These are phyloP conservation scores for Sporisorium exsertum DNA, from an alignment of 1,284 basidiomycete genomes.

Conservation along the genomic window DNA sequence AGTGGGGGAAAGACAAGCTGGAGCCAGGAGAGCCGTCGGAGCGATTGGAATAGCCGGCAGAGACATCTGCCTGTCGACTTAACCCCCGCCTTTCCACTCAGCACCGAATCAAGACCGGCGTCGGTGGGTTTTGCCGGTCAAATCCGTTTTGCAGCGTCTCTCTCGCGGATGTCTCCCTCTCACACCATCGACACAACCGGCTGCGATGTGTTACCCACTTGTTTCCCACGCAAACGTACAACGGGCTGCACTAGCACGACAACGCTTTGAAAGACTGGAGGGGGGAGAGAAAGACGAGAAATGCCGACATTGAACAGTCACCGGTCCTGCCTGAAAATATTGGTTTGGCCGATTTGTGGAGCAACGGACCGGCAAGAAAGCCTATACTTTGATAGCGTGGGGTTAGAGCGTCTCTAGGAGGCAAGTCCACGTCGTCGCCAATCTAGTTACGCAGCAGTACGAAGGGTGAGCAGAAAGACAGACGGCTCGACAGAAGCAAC, in stretches of 20 bases:
- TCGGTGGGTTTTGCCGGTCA: not conserved
- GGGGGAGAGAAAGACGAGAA: not conserved
- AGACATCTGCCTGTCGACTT: not conserved
- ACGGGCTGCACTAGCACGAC: not conserved
- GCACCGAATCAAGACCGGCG: conserved; percentile 11
- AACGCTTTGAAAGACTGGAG: not conserved
- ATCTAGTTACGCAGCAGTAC: too few species aligned
- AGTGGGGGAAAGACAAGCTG: not conserved
- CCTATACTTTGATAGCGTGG: not conserved
- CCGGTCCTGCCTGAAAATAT: not conserved
- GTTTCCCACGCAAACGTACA: not conserved
- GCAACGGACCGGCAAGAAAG: too few species aligned
- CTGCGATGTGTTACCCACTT: too few species aligned
- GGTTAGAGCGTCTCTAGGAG: not conserved
- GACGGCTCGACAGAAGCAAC: too few species aligned
- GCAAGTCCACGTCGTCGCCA: not conserved
- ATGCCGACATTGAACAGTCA: not conserved
- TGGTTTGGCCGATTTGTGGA: too few species aligned
- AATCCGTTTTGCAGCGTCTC: not conserved
- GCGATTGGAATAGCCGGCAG: not conserved
- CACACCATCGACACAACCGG: too few species aligned
- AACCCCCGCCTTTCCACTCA: conserved; percentile 3
- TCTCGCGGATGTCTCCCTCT: too few species aligned
- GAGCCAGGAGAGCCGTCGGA: not conserved
- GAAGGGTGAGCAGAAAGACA: too few species aligned